Evolutionary conservation across 2,329 filamentous ascomycete species (phyloP), one percentile per base, ranked within the genome.

Genomic region (Phoma sp.): DNA sequence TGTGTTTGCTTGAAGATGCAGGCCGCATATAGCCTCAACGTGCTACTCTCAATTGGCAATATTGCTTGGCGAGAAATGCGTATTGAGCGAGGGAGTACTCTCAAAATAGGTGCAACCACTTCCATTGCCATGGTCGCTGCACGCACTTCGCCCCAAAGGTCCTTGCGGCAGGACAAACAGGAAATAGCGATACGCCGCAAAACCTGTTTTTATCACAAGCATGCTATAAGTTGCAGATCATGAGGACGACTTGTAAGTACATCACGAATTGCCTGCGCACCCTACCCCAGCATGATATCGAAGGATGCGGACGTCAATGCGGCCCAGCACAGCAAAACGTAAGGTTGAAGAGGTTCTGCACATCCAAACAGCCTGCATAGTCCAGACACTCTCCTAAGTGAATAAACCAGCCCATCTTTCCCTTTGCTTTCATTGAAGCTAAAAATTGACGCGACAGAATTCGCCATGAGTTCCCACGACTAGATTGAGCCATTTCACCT

Each of bases 81-180:
- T 10, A 6, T 7, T 9, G 15, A 26, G 12, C 4, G 18, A 4
- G 25, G 11, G 4, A 9, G 23, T 15, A 29, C 12, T 36, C 49
- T 53, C 18, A 33, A 42, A 47, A 53, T 42, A 53, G 42, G 18
- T 37, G 26, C 32, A 26, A 42, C 30, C 20, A 18, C 29, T 26
- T 23, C 6, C 12, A 15, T 6, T 33, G 43, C 32, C 37, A 25
- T 39, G 37, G 12, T 28, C 15, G 33, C 43, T 53, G 33, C 43
- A 48, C 7, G 33, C 50, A 47, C 33, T 53, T 18, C 43, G 51
- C 39, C 38, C 38, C 26, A 43, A n/a, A 37, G 11, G 18, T 29
- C 23, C n/a, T 21, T n/a, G 29, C 48, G 2, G 20, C 12, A 40
- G 26, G 21, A 40, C 40, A 34, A 52, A 38, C 26, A 39, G 7